phyloP scores from a whole-genome alignment of 2,329 filamentous ascomycete genomes.

The Cladosporium austrohemisphaericum region DNA sequence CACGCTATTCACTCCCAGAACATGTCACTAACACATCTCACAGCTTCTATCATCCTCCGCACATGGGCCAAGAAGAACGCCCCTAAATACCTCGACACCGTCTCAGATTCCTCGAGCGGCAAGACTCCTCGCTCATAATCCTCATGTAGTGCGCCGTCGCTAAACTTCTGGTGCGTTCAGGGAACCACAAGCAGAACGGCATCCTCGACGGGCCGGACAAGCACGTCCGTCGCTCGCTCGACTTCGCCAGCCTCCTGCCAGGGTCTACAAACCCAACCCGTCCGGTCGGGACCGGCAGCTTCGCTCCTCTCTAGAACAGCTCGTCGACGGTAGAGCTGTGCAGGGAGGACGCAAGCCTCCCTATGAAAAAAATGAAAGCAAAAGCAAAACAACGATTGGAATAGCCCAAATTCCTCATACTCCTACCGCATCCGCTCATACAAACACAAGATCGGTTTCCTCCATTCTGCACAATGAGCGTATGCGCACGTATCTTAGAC shows the following conservation, averaged over 20 bases:
- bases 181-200: not conserved
- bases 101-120: conserved; percentile 26
- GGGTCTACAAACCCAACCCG: not conserved
- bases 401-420: conserved; percentile 1
- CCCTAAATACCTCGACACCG: conserved; percentile 33
- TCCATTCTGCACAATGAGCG: conserved; percentile 10
- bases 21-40: conserved; percentile 23
- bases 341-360: not conserved
- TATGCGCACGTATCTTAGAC: conserved; percentile 8
- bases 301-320: conserved; percentile 2
- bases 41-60: conserved; percentile 86
- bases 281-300: conserved; percentile 3
- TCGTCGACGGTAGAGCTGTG: conserved; percentile 10
- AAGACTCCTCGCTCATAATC: conserved; percentile 32
- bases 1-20: conserved; percentile 12
- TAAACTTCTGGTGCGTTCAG: conserved; percentile 15
- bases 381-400: conserved; percentile 13
- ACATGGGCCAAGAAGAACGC: conserved; percentile 73
- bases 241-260: not conserved
- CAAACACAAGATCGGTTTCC: conserved; percentile 3
- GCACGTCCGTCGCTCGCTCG: conserved; percentile 10
- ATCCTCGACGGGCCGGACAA: conserved; percentile 1
- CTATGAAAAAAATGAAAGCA: conserved; percentile 12
- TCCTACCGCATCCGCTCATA: not conserved
- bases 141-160: conserved; percentile 3